phyloP scores from a whole-genome alignment of 768 basidiomycete genomes.

The Cyclocybe aegerita region DNA sequence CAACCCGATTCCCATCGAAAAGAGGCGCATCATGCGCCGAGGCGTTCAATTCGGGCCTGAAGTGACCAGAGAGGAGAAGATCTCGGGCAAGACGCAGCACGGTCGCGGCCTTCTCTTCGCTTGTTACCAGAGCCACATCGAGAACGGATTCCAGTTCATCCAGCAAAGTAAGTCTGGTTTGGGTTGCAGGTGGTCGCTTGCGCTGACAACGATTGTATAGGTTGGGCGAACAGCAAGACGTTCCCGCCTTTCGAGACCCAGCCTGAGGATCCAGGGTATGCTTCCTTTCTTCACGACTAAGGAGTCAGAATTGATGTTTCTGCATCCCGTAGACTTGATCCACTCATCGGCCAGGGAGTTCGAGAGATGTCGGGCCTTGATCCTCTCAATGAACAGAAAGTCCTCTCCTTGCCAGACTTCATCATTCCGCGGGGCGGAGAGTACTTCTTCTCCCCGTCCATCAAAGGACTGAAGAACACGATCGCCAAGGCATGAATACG shows the following conservation, averaged over 20 bases:
- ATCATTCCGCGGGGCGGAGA: slow-evolving; percentile 49
- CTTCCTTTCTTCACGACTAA: neutral
- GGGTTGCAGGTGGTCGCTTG: neutral
- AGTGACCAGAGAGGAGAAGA: slow-evolving; percentile 37
- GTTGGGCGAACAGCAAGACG: slow-evolving; percentile 35
- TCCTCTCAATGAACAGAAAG: slow-evolving; percentile 40
- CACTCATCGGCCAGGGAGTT: slow-evolving; percentile 24
- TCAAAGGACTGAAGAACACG: slow-evolving; percentile 41
- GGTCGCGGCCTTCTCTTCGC: slow-evolving; percentile 50
- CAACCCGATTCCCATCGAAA: slow-evolving; percentile 20
- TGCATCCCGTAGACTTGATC: slow-evolving; percentile 14
- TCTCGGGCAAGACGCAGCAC: slow-evolving; percentile 35
- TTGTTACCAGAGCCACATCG: slow-evolving; percentile 40
- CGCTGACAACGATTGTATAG: slow-evolving; percentile 15
- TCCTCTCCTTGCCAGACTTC: slow-evolving; percentile 34
- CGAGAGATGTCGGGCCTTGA: slow-evolving; percentile 38
- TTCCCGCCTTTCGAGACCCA: slow-evolving; percentile 33
- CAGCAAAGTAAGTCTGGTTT: slow-evolving; percentile 31
- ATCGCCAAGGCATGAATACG: slow-evolving; percentile 15
- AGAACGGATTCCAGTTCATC: slow-evolving; percentile 40
- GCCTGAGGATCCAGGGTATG: slow-evolving; percentile 31
- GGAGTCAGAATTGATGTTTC: slow-evolving; percentile 2
- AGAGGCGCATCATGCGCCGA: slow-evolving; percentile 43
- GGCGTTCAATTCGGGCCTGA: slow-evolving; percentile 55
- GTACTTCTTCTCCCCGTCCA: slow-evolving; percentile 52